Percentiles rank a stretch among this genome's conserved stretches.
Conservation (phyloP, 2,329 filamentous ascomycete genomes). For the Pyrenophora seminiperda region DNA sequence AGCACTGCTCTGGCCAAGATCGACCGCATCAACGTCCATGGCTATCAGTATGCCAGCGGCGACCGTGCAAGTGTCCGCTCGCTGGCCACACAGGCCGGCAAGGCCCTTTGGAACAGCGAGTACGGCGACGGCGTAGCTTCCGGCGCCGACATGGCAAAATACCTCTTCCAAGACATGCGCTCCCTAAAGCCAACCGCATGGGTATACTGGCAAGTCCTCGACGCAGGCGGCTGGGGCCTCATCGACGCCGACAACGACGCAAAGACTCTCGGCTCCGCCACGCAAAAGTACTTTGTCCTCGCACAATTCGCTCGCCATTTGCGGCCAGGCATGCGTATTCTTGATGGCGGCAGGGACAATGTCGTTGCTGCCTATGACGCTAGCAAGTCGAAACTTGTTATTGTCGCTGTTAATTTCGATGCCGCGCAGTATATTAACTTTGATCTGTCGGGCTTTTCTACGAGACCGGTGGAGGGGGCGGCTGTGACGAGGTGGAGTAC, state of each 20-base stretch:
- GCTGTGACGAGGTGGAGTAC: slow-evolving; percentile 11
- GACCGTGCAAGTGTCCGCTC: slow-evolving; percentile 7
- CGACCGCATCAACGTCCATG: slow-evolving; percentile 9
- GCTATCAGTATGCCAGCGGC: slow-evolving; percentile 9
- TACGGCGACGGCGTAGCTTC: slow-evolving; percentile 9
- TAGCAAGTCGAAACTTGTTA: slow-evolving; percentile 4
- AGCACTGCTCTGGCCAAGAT: slow-evolving; percentile 13
- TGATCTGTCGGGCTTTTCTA: slow-evolving; percentile 11
- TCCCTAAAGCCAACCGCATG: slow-evolving; percentile 11
- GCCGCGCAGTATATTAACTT: slow-evolving; percentile 11
- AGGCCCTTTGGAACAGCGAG: slow-evolving; percentile 12
- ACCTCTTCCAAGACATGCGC: slow-evolving; percentile 10
- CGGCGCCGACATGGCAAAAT: slow-evolving; percentile 4
- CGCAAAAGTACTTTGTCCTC: slow-evolving; percentile 13
- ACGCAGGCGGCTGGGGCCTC: slow-evolving; percentile 10
- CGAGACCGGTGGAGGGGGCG: slow-evolving; percentile 1
- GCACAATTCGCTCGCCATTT: slow-evolving; percentile 14
- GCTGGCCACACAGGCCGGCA: slow-evolving; percentile 3
- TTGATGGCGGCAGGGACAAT: slow-evolving; percentile 10
- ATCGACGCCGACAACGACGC: slow-evolving; percentile 13
- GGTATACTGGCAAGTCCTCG: slow-evolving; percentile 13
- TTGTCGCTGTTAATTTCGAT: slow-evolving; percentile 13
- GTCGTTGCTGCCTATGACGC: slow-evolving; percentile 13
- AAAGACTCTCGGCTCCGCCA: slow-evolving; percentile 6
- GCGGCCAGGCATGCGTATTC: slow-evolving; percentile 11